Conservation (phyloP, 2,329 filamentous ascomycete species). For the Trichophyton benhamiae region DNA sequence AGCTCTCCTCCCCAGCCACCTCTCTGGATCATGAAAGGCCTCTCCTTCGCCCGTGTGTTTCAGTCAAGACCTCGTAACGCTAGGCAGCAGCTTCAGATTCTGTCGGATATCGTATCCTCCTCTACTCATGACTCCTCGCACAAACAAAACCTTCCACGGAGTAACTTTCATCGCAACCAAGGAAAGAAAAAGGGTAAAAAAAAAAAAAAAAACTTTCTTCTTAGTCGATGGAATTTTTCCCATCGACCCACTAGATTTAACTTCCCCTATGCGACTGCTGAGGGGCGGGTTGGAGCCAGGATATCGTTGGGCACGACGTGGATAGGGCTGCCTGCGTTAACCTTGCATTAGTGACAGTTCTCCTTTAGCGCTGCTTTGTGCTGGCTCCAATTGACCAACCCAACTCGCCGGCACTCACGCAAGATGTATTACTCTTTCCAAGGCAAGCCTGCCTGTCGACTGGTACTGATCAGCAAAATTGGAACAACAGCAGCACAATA, state of each 20-base stretch:
- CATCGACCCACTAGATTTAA: neutral
- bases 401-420: slow-evolving; percentile 5
- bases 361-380: slow-evolving; percentile 6
- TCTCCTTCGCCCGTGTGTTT: neutral
- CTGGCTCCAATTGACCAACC: slow-evolving; percentile 12
- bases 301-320: slow-evolving; percentile 6
- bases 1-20: neutral
- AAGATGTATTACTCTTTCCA: neutral
- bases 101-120: neutral
- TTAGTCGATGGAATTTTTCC: neutral
- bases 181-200: no score
- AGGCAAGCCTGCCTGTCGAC: neutral
- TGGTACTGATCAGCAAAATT: neutral
- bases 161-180: neutral
- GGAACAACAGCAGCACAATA: neutral
- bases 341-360: slow-evolving; percentile 9
- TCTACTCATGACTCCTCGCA: neutral
- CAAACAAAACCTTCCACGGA: no score
- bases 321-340: slow-evolving; percentile 11
- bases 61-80: neutral
- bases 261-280: neutral
- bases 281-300: slow-evolving; percentile 3
- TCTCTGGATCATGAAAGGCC: neutral
- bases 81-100: neutral
- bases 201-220: neutral